A percentile compares a stretch with the other conserved stretches of the same genome.
Conservation (phyloP, 2,329 filamentous ascomycete genomes). For the Fusarium brachygibbosum region DNA sequence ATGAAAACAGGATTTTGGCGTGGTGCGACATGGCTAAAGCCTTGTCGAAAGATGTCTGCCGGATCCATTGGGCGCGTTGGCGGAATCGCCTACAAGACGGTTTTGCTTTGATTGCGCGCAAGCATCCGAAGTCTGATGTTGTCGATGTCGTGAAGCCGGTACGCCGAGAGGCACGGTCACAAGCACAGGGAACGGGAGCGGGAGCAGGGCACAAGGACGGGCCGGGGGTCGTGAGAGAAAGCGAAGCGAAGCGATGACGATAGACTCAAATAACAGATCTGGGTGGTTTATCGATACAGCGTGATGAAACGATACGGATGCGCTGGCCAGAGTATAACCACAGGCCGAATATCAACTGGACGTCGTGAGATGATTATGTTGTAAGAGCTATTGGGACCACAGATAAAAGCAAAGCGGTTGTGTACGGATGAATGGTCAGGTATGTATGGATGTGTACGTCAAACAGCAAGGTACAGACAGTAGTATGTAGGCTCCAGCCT, state of each 20-base stretch:
- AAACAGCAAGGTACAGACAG: slow-evolving; percentile 16
- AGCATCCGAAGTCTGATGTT: slow-evolving; percentile 27
- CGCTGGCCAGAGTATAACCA: slow-evolving; percentile 17
- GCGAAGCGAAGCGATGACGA: slow-evolving; percentile 14
- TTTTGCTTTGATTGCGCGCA: slow-evolving; percentile 17
- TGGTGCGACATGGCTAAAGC: slow-evolving; percentile 62
- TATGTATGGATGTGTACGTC: slow-evolving; percentile 16
- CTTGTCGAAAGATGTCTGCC: slow-evolving; percentile 71
- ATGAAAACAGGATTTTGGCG: slow-evolving; percentile 54
- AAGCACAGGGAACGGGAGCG: slow-evolving; percentile 13
- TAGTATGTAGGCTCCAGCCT: slow-evolving; percentile 9
- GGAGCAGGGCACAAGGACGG: slow-evolving; percentile 23
- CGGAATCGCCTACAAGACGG: slow-evolving; percentile 14
- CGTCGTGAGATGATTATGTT: slow-evolving; percentile 26
- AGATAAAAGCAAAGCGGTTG: slow-evolving; percentile 19
- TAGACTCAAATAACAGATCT: slow-evolving; percentile 1
- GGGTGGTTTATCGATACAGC: slow-evolving; percentile 15
- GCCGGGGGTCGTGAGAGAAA: slow-evolving; percentile 22
- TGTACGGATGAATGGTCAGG: slow-evolving; percentile 19
- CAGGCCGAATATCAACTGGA: background rate
- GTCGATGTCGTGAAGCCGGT: slow-evolving; percentile 35
- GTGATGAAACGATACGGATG: slow-evolving; percentile 1
- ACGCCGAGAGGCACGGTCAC: slow-evolving; percentile 34
- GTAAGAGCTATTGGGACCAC: slow-evolving; percentile 16
- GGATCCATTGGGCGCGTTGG: slow-evolving; percentile 65